phyloP scores from a whole-genome alignment of 306 rosid genomes.

The Sechiopsis laciniata region DNA sequence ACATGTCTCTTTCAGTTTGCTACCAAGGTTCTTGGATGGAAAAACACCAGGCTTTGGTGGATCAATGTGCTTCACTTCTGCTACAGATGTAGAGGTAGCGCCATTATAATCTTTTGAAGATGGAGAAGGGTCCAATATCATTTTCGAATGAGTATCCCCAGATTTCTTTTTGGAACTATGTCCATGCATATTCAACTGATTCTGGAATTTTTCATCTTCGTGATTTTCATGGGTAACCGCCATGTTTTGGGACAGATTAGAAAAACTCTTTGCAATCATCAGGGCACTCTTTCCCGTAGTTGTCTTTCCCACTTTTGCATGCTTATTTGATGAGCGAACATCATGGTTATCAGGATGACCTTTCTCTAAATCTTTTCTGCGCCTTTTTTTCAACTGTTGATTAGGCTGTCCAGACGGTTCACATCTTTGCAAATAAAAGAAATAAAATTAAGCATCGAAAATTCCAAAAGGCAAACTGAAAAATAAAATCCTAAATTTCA shows the following conservation, averaged over 20 bases:
- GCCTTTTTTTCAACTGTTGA: slow-evolving; percentile 90
- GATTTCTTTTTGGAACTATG: slow-evolving; percentile 47
- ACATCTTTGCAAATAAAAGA: slow-evolving; percentile 33
- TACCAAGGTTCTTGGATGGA: slow-evolving; percentile 51
- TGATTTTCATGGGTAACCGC: slow-evolving; percentile 38
- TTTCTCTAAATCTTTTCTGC: slow-evolving; percentile 72
- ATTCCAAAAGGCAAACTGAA: slow-evolving; percentile 1
- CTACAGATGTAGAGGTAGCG: slow-evolving; percentile 36
- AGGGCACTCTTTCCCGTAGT: slow-evolving; percentile 50
- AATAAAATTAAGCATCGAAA: slow-evolving; percentile 7
- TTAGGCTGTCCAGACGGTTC: slow-evolving; percentile 57
- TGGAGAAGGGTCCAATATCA: slow-evolving; percentile 43
- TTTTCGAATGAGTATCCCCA: slow-evolving; percentile 38
- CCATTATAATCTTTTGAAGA: slow-evolving; percentile 54
- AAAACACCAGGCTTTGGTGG: slow-evolving; percentile 50
- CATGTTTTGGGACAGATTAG: slow-evolving; percentile 42
- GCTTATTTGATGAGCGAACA: slow-evolving; percentile 48
- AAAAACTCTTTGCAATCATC: slow-evolving; percentile 38
- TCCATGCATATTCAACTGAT: slow-evolving; percentile 33
- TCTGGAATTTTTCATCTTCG: slow-evolving; percentile 49
- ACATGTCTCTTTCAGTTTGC: slow-evolving; percentile 54
- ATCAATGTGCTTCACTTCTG: slow-evolving; percentile 56
- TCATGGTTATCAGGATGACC: slow-evolving; percentile 53
- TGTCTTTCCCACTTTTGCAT: slow-evolving; percentile 53
- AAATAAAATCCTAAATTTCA: not conserved